Base-by-base conservation (phyloP, 108 stramenopile species). In the Epithemia pelagica region DNA sequence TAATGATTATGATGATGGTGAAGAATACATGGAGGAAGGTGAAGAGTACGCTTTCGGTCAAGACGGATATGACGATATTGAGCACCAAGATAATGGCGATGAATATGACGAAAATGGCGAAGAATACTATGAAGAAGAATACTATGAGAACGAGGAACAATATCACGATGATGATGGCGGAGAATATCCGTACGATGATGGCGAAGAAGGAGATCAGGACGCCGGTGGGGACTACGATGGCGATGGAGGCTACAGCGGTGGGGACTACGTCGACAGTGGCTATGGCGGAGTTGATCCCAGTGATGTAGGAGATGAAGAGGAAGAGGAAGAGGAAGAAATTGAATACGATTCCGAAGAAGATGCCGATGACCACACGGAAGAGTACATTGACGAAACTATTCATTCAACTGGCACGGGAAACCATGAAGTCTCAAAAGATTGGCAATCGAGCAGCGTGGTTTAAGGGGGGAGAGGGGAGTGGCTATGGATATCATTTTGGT, bases 171-270 rank as follows among this genome's bases (percentile, higher is more conserved):
- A 52, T 52, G 52, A 52, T 15, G 52, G 20, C 18, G 52, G 20
- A 52, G 52, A 52, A 52, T n/a, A n/a, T n/a, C n/a, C n/a, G n/a
- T n/a, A 58, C 8, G 56, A 58, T 23, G 56, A n/a, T 5, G 56
- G 21, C 56, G 56, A 26, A 58, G 56, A 58, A 58, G n/a, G n/a
- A n/a, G n/a, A n/a, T n/a, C n/a, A n/a, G n/a, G n/a, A n/a, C n/a
- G n/a, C n/a, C n/a, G 37, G 15, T 46, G 37, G 37, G 10, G 37
- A 46, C 37, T 10, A 46, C 15, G 37, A 15, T 46, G 37, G 37
- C n/a, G n/a, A n/a, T 15, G 37, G 37, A 5, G 15, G 37, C 5
- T 46, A 46, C 37, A 5, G 37, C 37, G 37, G 15, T 46, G 37
- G 37, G 10, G 37, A 46, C 15, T 46, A 46, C 15, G 37, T 46